Base-by-base conservation (phyloP, 441 rosid species). In the Adansonia gregorii region DNA sequence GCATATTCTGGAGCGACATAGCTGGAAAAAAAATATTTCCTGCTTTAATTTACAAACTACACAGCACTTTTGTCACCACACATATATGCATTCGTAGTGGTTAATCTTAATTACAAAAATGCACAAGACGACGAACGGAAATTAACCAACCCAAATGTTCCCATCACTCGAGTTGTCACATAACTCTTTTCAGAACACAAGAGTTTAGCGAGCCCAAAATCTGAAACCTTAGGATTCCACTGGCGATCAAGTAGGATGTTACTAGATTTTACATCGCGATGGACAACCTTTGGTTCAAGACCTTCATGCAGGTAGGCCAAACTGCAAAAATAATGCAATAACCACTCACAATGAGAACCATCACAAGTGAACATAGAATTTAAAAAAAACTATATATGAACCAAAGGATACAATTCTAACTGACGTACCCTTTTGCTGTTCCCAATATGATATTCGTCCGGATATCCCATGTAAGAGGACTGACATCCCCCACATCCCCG, bases 1-100 rank as follows among this genome's bases (percentile, higher is more conserved):
- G 99, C 99, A 89, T 95, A 95, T 76, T 95, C 99, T 7, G 99
- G 98, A 9, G 98, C 99, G 31, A 95, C 98, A 79, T 95, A 95
- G 46, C 99, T 95, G 73, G 56, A 72, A 55, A 74, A 83, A 41
- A 56, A 35, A 80, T 22, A 24, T 43, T 78, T 76, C 61, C 77
- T 24, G 61, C 6, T 61, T 24, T 17, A 22, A 48, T 27, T 46
- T 24, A 63, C 8, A 8, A 66, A 8, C 54, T 49, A 54, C 10
- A 48, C 49, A 69, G 49, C 39, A 73, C 11, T 8, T 59, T 11
- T 55, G 17, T 48, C 27, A 71, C 17, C 7, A 35, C 19, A 71
- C 1, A 63, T 43, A 31, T 24, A 64, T 27, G 39, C 15, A 19
- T 31, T 27, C 12, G 22, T 9, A 51, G 22, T 27, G 35, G 75